Base-by-base conservation (phyloP, 768 basidiomycete species). In the Lentinula detonsa region DNA sequence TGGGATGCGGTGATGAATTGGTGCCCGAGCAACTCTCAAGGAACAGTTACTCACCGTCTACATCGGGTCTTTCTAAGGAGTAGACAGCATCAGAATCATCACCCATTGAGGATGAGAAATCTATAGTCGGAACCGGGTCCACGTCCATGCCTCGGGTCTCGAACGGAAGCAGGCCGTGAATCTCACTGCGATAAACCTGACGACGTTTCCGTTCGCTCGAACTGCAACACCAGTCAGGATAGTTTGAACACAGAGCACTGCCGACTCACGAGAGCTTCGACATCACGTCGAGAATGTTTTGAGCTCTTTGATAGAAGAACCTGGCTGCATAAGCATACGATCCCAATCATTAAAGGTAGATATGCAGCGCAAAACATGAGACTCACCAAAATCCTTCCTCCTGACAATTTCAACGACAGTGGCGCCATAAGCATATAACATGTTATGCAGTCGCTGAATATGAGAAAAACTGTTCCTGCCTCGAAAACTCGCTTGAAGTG, bases 371-470 rank as follows among this genome's bases (percentile, higher is more conserved):
- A 28, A 59, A 28, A 43, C 57, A 13, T 45, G 6, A 35, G 59
- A 72, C 86, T 71, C 63, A 89, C 93, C 80, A 71, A 96, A 97
- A 69, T 96, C 93, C 66, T 92, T 92, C 59, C 96, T 79, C 61
- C 96, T 80, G 2, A 95, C 91, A 34, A 98, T 86, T 73, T 98
- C 96, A 16, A 95, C 81, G 8, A 97, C 82, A 0, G 94, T 93
- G 1, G 92, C 91, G 0, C 91, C 90, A 71, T 98, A 98, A 0
- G 92, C 93, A 68, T 93, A 95, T 0, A 95, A 72, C 85, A 98
- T 91, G 59, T 83, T 87, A 69, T 96, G 94, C 46, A 98, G 76
- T 16, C 96, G 81, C 54, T 89, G 85, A 13, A 98, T 89, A 72
- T 98, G 94, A n/a, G 88, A 81, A 69, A 98, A 98, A 61, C 88